A percentile compares a stretch with the other conserved stretches of the same genome.
Conservation (phyloP, 352 stramenopile genomes). For the Pythium brachiatum region DNA sequence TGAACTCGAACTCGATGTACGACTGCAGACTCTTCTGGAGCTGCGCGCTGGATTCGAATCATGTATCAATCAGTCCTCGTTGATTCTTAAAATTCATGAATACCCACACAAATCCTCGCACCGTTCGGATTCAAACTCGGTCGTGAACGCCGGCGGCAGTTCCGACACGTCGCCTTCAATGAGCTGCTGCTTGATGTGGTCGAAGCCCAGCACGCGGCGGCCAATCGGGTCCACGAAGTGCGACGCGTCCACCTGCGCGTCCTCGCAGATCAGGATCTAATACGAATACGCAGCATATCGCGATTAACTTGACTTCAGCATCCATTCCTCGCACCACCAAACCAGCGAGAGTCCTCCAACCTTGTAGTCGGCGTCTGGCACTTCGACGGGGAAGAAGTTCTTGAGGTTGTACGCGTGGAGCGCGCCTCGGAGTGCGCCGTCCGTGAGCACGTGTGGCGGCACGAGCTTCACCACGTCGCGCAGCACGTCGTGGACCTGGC, state of each 20-base stretch:
- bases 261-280: slow-evolving; percentile 78
- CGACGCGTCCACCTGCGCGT: slow-evolving; percentile 72
- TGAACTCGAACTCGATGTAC: slow-evolving; percentile 86
- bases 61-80: not conserved
- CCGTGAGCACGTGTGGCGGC: slow-evolving; percentile 60
- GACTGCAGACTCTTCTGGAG: slow-evolving; percentile 74
- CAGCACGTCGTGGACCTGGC: slow-evolving; percentile 87
- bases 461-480: slow-evolving; percentile 85
- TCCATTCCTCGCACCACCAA: too few species aligned
- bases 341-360: slow-evolving; percentile 12
- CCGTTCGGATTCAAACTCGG: slow-evolving; percentile 69
- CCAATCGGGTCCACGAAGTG: slow-evolving; percentile 85
- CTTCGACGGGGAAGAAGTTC: slow-evolving; percentile 55
- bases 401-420: slow-evolving; percentile 83
- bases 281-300: not conserved
- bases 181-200: slow-evolving; percentile 81
- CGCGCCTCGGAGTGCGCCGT: slow-evolving; percentile 63
- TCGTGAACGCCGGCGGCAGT: slow-evolving; percentile 34
- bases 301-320: not conserved
- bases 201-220: slow-evolving; percentile 76
- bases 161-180: slow-evolving; percentile 50
- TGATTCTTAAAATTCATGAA: slow-evolving; percentile 1
- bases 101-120: slow-evolving; percentile 22
- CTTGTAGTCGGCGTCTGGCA: slow-evolving; percentile 80
- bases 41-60: slow-evolving; percentile 21